Percentiles rank a stretch among this genome's conserved stretches.
These are phyloP conservation scores for Tillandsia fasciculata DNA, from an alignment of 176 grass and related monocot genomes.

Conservation along the genomic window DNA sequence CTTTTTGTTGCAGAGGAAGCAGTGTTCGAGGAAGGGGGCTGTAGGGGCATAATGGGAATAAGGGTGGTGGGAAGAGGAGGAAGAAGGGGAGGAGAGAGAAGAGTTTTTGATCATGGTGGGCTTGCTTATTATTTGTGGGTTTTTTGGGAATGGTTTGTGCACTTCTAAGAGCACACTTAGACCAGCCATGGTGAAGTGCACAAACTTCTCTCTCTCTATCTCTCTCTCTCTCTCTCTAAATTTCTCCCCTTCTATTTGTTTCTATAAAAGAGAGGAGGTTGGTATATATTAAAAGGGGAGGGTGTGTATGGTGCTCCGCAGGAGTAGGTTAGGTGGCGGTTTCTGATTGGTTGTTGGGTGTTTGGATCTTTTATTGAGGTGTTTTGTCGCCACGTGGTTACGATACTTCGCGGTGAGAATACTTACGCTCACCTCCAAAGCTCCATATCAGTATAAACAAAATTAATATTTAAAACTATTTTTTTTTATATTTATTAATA, in stretches of 20 bases:
- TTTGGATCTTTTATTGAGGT: neutral
- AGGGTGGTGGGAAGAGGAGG: neutral
- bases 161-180: conserved; percentile 27
- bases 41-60: neutral
- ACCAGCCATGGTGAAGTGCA: conserved; percentile 8
- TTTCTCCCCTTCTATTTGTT: neutral
- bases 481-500: no score
- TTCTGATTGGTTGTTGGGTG: neutral
- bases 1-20: conserved; percentile 30
- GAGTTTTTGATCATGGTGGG: conserved; percentile 11
- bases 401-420: no score
- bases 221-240: neutral
- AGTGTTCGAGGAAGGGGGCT: conserved; percentile 30
- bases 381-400: neutral
- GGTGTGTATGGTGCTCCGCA: conserved; percentile 1
- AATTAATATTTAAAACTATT: no score
- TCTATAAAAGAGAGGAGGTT: neutral
- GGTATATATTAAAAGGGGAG: neutral
- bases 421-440: no score
- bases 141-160: neutral
- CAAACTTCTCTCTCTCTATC: neutral
- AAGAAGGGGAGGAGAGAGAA: neutral
- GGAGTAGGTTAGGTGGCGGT: neutral
- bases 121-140: conserved; percentile 23
- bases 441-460: no score